Conservation (phyloP, 1,284 basidiomycete species). For the Inonotus hispidus region DNA sequence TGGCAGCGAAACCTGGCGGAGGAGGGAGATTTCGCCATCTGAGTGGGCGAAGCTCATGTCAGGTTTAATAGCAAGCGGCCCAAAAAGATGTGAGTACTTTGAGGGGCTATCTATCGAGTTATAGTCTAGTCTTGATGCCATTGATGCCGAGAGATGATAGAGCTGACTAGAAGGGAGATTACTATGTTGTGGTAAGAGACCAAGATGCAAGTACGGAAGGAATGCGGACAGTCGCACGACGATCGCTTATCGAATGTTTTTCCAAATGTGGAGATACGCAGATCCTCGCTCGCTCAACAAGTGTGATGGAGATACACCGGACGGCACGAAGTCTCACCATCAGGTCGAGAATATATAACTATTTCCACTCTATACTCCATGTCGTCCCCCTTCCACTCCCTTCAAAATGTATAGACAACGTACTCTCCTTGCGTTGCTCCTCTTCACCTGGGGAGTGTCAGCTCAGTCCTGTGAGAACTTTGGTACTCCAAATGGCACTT, state of each 20-base stretch:
- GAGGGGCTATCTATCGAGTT: constrained; percentile 31
- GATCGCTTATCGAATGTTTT: neutral
- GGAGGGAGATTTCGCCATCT: constrained; percentile 59
- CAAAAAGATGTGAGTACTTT: constrained; percentile 25
- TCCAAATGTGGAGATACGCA: neutral
- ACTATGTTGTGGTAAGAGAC: neutral
- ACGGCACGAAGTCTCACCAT: neutral
- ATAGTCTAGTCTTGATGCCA: constrained; percentile 31
- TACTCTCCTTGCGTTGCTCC: neutral
- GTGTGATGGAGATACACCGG: too few relatives aligned
- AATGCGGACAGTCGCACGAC: neutral
- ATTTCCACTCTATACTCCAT: neutral
- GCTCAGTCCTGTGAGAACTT: constrained; percentile 58
- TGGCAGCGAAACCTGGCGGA: constrained; percentile 53
- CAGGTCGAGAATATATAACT: neutral
- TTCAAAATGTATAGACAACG: neutral
- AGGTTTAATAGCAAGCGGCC: neutral
- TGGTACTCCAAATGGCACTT: constrained; percentile 48
- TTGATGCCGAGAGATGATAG: neutral
- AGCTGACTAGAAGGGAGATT: neutral
- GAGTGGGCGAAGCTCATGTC: neutral
- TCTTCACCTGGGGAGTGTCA: neutral
- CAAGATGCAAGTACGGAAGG: neutral
- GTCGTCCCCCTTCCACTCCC: neutral
- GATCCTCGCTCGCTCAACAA: too few relatives aligned